Evolutionary conservation across 768 basidiomycete species (phyloP).

Genomic region (Boletus subcaerulescens): DNA sequence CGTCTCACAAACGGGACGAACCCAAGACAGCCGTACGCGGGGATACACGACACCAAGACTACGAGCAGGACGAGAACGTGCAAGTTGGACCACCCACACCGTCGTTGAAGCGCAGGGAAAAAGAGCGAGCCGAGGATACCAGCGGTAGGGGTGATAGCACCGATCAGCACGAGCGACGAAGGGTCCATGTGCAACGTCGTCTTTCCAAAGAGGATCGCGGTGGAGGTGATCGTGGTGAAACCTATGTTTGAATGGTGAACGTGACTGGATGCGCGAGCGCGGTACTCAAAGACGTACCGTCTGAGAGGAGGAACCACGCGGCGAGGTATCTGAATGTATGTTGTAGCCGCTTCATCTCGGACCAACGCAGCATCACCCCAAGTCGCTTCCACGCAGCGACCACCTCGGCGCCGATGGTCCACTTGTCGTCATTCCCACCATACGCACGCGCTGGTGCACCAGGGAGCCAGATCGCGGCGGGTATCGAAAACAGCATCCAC

Average conservation of each 20-base stretch:
- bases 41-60: slow-evolving; percentile 60
- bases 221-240: slow-evolving; percentile 90
- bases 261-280: not conserved
- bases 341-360: slow-evolving; percentile 67
- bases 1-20: slow-evolving; percentile 57
- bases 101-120: slow-evolving; percentile 73
- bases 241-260: too few species aligned
- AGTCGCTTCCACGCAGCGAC: slow-evolving; percentile 72
- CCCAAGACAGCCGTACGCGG: slow-evolving; percentile 80
- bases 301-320: slow-evolving; percentile 93
- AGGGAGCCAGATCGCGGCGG: slow-evolving; percentile 75
- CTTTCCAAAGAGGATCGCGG: slow-evolving; percentile 90
- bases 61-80: slow-evolving; percentile 66
- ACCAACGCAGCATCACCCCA: slow-evolving; percentile 68
- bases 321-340: slow-evolving; percentile 88
- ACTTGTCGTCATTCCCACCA: slow-evolving; percentile 27
- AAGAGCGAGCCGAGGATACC: slow-evolving; percentile 85
- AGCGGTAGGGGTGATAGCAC: slow-evolving; percentile 68
- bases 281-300: slow-evolving; percentile 51
- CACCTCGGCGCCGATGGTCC: slow-evolving; percentile 53
- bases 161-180: slow-evolving; percentile 74
- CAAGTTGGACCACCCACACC: slow-evolving; percentile 62
- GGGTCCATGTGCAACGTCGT: slow-evolving; percentile 81
- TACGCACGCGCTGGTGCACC: slow-evolving; percentile 15
- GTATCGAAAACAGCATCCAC: slow-evolving; percentile 84